Conservation (phyloP, 305 asterid species). For the Plantago lanceolata region DNA sequence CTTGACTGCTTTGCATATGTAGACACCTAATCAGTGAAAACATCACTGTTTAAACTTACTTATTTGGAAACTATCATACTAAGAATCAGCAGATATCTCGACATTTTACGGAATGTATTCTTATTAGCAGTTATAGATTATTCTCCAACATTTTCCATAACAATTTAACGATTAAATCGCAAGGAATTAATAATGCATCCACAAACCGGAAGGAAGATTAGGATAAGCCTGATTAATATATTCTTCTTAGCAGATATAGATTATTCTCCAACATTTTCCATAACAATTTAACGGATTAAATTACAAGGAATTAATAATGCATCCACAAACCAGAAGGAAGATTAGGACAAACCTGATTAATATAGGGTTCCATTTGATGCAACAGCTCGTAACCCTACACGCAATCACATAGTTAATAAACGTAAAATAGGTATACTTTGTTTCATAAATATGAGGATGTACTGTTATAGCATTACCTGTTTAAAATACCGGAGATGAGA, state of each 20-base stretch:
- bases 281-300: not conserved
- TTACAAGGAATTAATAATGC: not conserved
- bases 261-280: not conserved
- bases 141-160: not conserved
- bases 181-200: not conserved
- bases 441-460: constrained; percentile 10
- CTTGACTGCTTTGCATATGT: constrained; percentile 95
- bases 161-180: not conserved
- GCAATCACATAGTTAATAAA: constrained; percentile 23
- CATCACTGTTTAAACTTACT: constrained; percentile 18
- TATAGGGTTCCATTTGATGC: constrained; percentile 99
- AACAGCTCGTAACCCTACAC: constrained; percentile 91
- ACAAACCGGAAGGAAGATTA: constrained; percentile 14
- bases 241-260: not conserved
- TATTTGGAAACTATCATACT: not conserved
- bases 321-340: constrained; percentile 8
- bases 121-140: not conserved
- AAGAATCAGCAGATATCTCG: not conserved
- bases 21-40: constrained; percentile 55
- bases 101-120: constrained; percentile 6
- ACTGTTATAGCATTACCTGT: constrained; percentile 50
- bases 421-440: constrained; percentile 22
- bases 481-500: constrained; percentile 98
- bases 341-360: constrained; percentile 70
- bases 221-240: constrained; percentile 86